These are phyloP conservation scores for Fusarium brachygibbosum DNA, from an alignment of 2,329 filamentous ascomycete genomes.

Conservation along the genomic window DNA sequence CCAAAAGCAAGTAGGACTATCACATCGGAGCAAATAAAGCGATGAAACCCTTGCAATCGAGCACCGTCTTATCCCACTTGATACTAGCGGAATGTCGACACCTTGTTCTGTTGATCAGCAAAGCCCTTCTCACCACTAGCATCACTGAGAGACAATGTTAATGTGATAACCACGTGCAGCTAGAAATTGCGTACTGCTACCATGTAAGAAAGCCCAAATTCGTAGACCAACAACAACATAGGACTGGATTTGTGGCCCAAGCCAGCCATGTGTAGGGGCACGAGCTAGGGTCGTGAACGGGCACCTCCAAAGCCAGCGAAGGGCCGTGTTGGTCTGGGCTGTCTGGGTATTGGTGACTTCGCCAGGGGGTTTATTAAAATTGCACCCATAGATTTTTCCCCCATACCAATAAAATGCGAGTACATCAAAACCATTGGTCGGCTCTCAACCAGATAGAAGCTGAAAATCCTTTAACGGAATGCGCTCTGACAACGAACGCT, in stretches of 20 bases:
- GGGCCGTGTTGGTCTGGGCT: slow-evolving; percentile 24
- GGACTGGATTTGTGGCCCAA: slow-evolving; percentile 3
- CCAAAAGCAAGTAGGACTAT: slow-evolving; percentile 12
- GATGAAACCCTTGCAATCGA: slow-evolving; percentile 25
- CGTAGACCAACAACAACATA: background rate
- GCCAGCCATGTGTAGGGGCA: slow-evolving; percentile 26
- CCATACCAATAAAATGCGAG: slow-evolving; percentile 24
- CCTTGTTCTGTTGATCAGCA: slow-evolving; percentile 1
- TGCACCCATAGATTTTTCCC: slow-evolving; percentile 19
- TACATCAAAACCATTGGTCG: background rate
- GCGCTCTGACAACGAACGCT: background rate
- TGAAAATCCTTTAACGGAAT: slow-evolving; percentile 17
- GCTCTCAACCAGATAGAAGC: slow-evolving; percentile 6
- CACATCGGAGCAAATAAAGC: slow-evolving; percentile 19
- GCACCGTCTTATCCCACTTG: slow-evolving; percentile 14
- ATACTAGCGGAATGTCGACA: slow-evolving; percentile 3
- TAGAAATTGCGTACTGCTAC: slow-evolving; percentile 9
- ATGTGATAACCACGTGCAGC: slow-evolving; percentile 13
- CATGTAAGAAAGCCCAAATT: background rate
- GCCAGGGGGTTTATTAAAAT: slow-evolving; percentile 31
- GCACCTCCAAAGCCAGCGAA: slow-evolving; percentile 12
- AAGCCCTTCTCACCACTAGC: slow-evolving; percentile 11
- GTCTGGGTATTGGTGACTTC: background rate
- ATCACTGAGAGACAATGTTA: slow-evolving; percentile 3
- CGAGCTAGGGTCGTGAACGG: slow-evolving; percentile 15